phyloP scores from a whole-genome alignment of 192 early-diverging fungal genomes.

The Nowakowskiella sp. region DNA sequence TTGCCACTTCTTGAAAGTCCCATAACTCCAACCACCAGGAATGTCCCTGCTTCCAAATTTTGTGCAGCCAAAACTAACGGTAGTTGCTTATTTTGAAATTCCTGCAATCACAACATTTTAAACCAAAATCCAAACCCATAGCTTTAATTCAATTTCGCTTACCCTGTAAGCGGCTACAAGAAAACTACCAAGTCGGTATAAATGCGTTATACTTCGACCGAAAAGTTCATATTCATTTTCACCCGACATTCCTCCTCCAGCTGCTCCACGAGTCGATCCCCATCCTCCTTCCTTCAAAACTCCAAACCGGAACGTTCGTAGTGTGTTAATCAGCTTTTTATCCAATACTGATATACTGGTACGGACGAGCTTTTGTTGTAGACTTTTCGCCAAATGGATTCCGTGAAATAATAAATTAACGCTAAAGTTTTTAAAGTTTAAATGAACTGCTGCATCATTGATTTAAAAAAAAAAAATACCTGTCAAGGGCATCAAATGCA shows the following conservation, averaged over 20 bases:
- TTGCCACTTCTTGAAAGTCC: constrained; percentile 37
- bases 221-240: neutral
- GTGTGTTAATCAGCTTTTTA: constrained; percentile 64
- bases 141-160: constrained; percentile 24
- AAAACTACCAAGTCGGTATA: constrained; percentile 75
- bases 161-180: constrained; percentile 28
- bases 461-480: constrained; percentile 21
- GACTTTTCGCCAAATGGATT: constrained; percentile 62
- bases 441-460: neutral
- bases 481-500: constrained; percentile 78
- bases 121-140: constrained; percentile 25
- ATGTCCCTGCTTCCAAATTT: constrained; percentile 48
- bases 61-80: constrained; percentile 76
- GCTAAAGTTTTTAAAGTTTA: constrained; percentile 10
- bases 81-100: constrained; percentile 56
- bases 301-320: constrained; percentile 66
- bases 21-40: constrained; percentile 64
- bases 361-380: constrained; percentile 68
- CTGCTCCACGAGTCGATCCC: constrained; percentile 3
- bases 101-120: constrained; percentile 35
- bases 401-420: constrained; percentile 54
- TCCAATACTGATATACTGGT: constrained; percentile 74
- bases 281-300: constrained; percentile 51
- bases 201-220: constrained; percentile 24
- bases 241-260: constrained; percentile 8